A percentile compares a stretch with the other conserved stretches of the same genome.
phyloP scores from a whole-genome alignment of 106 monocot genomes.

The Alisma plantagoaquatica region DNA sequence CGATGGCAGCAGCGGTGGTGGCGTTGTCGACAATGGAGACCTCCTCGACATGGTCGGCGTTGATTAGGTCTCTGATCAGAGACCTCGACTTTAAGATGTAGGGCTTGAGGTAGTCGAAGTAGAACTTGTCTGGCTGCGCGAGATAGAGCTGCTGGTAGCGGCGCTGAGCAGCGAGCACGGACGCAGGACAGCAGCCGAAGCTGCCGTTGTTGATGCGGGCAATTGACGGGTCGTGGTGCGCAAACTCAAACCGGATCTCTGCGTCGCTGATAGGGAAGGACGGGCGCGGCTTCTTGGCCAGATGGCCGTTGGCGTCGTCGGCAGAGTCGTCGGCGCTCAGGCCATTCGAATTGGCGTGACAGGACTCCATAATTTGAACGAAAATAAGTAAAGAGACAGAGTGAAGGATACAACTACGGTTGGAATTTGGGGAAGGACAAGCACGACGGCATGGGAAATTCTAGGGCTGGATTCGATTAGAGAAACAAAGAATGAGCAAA shows the following conservation, averaged over 20 bases:
- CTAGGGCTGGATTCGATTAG: no score
- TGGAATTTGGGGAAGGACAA: no score
- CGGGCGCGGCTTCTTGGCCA: slow-evolving; percentile 17
- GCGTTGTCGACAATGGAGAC: slow-evolving; percentile 29
- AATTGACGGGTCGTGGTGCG: slow-evolving; percentile 28
- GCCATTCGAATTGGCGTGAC: no score
- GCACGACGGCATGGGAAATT: no score
- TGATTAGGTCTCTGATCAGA: slow-evolving; percentile 14
- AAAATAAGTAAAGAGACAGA: no score
- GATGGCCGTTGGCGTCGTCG: slow-evolving; percentile 12
- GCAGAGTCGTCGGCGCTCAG: background rate
- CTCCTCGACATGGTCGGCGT: slow-evolving; percentile 25
- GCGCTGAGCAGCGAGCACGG: slow-evolving; percentile 19
- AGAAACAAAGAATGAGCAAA: no score
- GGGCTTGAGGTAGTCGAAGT: slow-evolving; percentile 20
- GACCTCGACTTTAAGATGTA: slow-evolving; percentile 13
- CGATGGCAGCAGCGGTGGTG: slow-evolving; percentile 28
- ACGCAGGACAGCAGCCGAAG: slow-evolving; percentile 39
- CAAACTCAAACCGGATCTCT: slow-evolving; percentile 29
- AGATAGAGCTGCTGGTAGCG: slow-evolving; percentile 22
- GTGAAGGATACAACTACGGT: no score
- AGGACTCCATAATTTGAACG: no score
- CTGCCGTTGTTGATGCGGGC: slow-evolving; percentile 47
- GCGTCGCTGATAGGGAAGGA: slow-evolving; percentile 9
- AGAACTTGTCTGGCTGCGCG: slow-evolving; percentile 25